Base-by-base conservation (phyloP, 345 rosid genomes). In the Psidium friedrichsthalianum region DNA sequence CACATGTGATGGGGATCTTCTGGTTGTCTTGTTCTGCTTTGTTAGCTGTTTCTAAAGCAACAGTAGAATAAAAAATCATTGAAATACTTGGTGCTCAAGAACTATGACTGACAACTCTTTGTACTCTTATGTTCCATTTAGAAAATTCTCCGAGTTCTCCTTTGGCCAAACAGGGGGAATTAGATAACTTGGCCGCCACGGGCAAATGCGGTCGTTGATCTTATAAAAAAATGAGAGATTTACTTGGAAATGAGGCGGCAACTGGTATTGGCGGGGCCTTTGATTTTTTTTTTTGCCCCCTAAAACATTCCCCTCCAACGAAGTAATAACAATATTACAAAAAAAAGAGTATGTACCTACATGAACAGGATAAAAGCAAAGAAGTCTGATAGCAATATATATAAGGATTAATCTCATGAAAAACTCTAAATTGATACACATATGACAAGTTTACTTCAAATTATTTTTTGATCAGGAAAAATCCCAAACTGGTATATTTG, bases 211-310 rank as follows among this genome's bases (percentile, higher is more conserved):
- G n/a, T 22, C 58, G n/a, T 56, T 56, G 58, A 8, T 22, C 58
- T 22, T 56, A 3, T 22, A 3, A 56, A 8, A 8, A 22, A 56
- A 22, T 3, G 9, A 8, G n/a, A 56, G n/a, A 56, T 56, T 8
- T 56, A 7, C n/a, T 56, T 22, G 3, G 89, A 87, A 84, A 81
- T 86, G 52, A 88, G 86, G 85, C 80, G 86, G 85, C 85, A 87
- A 42, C 47, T 85, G 10, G 14, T 51, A 8, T 58, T 89, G 59
- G 88, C 88, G 27, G 86, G 83, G 54, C 88, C 25, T 55, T 55
- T 21, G 21, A 18, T 16, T 55, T 18, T 7, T 6, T 55, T 2
- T 55, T 21, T 11, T 56, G 24, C 10, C 11, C 51, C 16, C 18
- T 52, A n/a, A 11, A 25, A 5, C 27, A 2, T 57, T 11, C 29